Base-by-base conservation (phyloP, 2,329 filamentous ascomycete species). In the Fusarium setosum region DNA sequence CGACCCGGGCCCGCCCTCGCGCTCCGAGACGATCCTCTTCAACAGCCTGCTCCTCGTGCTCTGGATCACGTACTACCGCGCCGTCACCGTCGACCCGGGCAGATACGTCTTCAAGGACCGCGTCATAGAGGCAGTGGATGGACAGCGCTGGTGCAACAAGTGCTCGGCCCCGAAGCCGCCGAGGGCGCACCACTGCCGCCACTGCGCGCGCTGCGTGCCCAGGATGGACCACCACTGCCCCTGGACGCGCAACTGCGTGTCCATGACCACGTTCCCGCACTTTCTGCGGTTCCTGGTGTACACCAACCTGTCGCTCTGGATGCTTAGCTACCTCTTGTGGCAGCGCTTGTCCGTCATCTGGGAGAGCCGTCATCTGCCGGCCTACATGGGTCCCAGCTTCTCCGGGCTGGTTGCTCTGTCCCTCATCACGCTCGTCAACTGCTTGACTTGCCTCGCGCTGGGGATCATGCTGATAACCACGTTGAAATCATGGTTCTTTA, bases 161-260 rank as follows among this genome's bases (percentile, higher is more conserved):
- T 96, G 93, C 76, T 81, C 86, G 45, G 85, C 87, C 31, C 88
- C 88, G 12, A 96, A 96, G 73, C 92, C 93, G 2, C 88, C 90
- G 1, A 83, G 93, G 65, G 88, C 92, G 2, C 93, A 96, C 82
- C 93, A 96, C 81, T 96, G 93, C 80, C 90, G 89, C 64, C 86
- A 87, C 68, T 96, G 92, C 79, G 82, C 82, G 65, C 87, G 90
- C 70, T 94, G 92, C 76, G 86, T 94, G 47, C 90, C 91, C 34
- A 91, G 88, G 78, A 94, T 94, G 92, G 92, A 94, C 79, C 91
- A 94, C 79, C 92, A 96, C 80, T 96, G 92, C 74, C 92, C 92
- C 4, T 96, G 92, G 92, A 95, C 92, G 4, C 82, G 80, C 61
- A 95, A 94, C 78, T 96, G 93, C 80, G 91, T 96, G 52, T 94